Evolutionary conservation across 139 green algal genomes (phyloP).

Genomic region (Zygnema circumcarinatum): DNA sequence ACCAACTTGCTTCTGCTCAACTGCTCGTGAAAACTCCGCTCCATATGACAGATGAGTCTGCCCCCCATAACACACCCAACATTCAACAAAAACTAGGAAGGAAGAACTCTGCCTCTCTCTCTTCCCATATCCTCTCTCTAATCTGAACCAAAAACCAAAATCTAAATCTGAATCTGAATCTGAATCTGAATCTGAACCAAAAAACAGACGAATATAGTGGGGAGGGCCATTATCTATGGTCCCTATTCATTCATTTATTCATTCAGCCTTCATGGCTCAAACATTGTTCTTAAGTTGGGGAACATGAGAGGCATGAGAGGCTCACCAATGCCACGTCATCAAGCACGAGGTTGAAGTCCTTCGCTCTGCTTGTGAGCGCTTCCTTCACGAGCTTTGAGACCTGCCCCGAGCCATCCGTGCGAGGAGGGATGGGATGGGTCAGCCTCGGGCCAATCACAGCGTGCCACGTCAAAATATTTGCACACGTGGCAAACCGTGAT

Average conservation of each 20-base stretch:
- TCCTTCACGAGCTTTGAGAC: slow-evolving; percentile 62
- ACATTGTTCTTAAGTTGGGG: neutral
- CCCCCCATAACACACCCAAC: too few species aligned
- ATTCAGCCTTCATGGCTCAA: neutral
- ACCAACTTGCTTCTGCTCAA: slow-evolving; percentile 96
- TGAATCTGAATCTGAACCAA: too few species aligned
- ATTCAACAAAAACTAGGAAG: too few species aligned
- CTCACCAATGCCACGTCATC: slow-evolving; percentile 94
- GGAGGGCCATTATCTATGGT: neutral
- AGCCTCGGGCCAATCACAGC: too few species aligned
- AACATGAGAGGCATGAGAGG: neutral
- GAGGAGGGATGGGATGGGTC: too few species aligned
- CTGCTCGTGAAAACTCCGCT: slow-evolving; percentile 93
- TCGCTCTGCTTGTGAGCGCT: slow-evolving; percentile 77
- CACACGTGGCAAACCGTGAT: too few species aligned
- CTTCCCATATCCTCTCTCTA: too few species aligned
- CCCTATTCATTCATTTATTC: neutral
- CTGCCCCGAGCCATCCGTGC: slow-evolving; percentile 12
- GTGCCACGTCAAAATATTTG: too few species aligned
- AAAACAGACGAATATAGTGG: neutral
- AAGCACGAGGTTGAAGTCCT: slow-evolving; percentile 96
- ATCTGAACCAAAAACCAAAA: too few species aligned
- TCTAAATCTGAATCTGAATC: too few species aligned
- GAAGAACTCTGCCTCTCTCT: too few species aligned
- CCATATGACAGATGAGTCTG: slow-evolving; percentile 95